Percentiles rank a stretch among this genome's conserved stretches.
Conservation (phyloP, 106 monocot species). For the Dendrobium catenatum region DNA sequence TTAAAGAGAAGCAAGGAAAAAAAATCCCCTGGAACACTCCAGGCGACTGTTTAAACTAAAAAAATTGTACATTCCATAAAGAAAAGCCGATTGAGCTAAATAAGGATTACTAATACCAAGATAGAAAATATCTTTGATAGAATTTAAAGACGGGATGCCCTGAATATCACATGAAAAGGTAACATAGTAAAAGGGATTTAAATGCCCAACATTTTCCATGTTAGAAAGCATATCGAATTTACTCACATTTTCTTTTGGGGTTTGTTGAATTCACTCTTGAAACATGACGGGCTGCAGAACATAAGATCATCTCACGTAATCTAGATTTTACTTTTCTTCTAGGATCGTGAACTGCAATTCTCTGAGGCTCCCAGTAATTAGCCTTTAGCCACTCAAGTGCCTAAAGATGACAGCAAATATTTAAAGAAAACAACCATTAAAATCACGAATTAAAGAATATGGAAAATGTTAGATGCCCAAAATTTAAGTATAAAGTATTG, state of each 20-base stretch:
- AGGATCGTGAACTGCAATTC: slow-evolving; percentile 15
- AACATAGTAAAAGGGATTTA: neutral
- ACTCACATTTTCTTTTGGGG: slow-evolving; percentile 47
- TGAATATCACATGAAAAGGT: neutral
- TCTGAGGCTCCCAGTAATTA: slow-evolving; percentile 32
- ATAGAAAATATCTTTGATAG: neutral
- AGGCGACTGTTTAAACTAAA: too few species aligned
- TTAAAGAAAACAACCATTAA: neutral
- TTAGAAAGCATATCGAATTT: neutral
- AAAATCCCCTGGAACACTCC: too few species aligned
- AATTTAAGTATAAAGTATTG: neutral
- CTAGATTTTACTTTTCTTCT: slow-evolving; percentile 19
- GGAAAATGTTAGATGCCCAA: neutral
- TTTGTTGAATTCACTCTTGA: slow-evolving; percentile 13
- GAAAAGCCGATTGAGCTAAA: neutral
- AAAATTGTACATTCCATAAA: neutral
- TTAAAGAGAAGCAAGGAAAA: too few species aligned
- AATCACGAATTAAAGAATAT: neutral
- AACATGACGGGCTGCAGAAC: slow-evolving; percentile 16
- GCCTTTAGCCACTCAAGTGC: slow-evolving; percentile 79
- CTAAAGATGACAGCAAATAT: slow-evolving; percentile 31
- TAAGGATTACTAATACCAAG: neutral
- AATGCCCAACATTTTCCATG: neutral
- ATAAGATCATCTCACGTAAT: slow-evolving; percentile 9
- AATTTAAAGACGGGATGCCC: neutral